These are phyloP conservation scores for Cladophialophora chaetospira DNA, from an alignment of 2,329 filamentous ascomycete species.

Conservation along the genomic window DNA sequence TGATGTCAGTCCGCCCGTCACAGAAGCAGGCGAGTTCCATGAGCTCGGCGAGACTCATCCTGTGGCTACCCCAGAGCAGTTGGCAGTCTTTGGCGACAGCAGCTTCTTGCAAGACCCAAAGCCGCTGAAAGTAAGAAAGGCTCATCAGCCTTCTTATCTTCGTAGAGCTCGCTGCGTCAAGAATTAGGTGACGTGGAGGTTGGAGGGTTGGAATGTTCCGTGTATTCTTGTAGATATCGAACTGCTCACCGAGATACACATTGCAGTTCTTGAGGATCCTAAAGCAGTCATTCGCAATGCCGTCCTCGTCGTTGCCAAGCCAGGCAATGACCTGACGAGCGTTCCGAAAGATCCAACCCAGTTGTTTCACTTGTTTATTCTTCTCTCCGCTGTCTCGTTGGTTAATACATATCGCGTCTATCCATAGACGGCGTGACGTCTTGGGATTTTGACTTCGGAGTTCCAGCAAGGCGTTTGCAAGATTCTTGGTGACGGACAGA, in stretches of 20 bases:
- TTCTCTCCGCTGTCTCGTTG: not conserved
- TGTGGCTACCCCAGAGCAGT: not conserved
- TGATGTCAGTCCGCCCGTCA: not conserved
- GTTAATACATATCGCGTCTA: not conserved
- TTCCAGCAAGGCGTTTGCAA: not conserved
- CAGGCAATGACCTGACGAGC: not conserved
- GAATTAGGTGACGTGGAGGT: not conserved
- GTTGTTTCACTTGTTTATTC: not conserved
- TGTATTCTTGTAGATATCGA: not conserved
- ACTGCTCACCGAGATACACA: not conserved
- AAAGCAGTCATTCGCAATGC: constrained; percentile 1
- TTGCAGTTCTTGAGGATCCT: not conserved
- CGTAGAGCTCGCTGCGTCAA: not conserved
- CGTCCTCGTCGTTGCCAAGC: not conserved
- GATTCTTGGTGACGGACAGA: not conserved
- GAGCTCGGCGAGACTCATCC: not conserved
- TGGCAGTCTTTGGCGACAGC: not conserved
- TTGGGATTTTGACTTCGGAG: not conserved
- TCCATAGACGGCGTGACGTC: not conserved
- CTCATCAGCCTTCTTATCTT: not conserved
- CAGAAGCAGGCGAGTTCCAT: not conserved
- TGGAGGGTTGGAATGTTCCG: not conserved
- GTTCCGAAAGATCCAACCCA: not conserved
- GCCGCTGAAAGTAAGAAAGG: not conserved
- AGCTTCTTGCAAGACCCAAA: constrained; percentile 3